These are phyloP conservation scores for Diplotaxis tenuifolia DNA, from an alignment of 345 rosid genomes.

Conservation along the genomic window DNA sequence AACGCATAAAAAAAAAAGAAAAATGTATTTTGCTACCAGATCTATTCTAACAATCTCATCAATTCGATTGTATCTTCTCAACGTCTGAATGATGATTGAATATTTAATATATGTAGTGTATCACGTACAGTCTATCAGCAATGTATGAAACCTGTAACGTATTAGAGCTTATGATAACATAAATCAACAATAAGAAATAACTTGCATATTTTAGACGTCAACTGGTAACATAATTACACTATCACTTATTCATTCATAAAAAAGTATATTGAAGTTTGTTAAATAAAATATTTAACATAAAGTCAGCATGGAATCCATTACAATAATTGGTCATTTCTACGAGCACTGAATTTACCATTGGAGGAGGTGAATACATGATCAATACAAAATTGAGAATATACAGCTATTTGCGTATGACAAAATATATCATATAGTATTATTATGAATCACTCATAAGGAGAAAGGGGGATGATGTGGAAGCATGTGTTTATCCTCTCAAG, in stretches of 20 bases:
- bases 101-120: neutral
- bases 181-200: neutral
- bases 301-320: neutral
- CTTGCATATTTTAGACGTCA: neutral
- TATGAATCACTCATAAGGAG: slow-evolving; percentile 8
- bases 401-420: slow-evolving; percentile 3
- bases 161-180: neutral
- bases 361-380: neutral
- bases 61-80: neutral
- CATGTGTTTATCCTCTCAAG: slow-evolving; percentile 36
- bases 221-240: neutral
- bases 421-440: slow-evolving; percentile 6
- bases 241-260: neutral
- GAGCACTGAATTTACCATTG: neutral
- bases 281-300: neutral
- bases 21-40: neutral
- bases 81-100: neutral
- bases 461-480: slow-evolving; percentile 22
- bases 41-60: neutral
- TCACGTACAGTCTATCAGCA: neutral
- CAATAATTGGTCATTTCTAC: slow-evolving; percentile 16
- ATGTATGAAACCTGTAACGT: neutral
- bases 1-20: neutral
- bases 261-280: neutral
- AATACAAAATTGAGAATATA: neutral